Evolutionary conservation across 2,329 filamentous ascomycete genomes (phyloP).

Genomic region (Zymoseptoria brevis): DNA sequence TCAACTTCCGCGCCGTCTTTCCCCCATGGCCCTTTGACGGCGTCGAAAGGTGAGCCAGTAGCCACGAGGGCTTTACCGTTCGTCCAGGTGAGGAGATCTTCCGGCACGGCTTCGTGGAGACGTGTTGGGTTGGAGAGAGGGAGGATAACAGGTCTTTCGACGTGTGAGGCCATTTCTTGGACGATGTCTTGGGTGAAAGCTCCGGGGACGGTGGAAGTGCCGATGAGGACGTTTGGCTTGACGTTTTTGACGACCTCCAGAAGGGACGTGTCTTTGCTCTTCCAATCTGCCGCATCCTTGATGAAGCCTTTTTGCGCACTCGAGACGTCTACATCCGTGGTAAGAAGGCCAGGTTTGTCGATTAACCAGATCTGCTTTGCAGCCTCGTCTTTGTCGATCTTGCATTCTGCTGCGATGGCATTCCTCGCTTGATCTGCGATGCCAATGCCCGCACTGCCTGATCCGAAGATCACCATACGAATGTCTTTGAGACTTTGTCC

Average conservation of each 20-base stretch:
- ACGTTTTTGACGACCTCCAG: constrained; percentile 60
- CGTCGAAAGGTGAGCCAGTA: constrained; percentile 73
- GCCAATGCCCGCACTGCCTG: constrained; percentile 73
- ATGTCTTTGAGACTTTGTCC: constrained; percentile 59
- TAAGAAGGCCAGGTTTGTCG: constrained; percentile 70
- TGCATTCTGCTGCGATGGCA: constrained; percentile 62
- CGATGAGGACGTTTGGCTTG: constrained; percentile 73
- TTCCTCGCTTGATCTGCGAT: constrained; percentile 80
- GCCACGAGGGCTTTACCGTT: constrained; percentile 69
- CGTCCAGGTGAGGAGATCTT: constrained; percentile 71
- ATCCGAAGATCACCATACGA: constrained; percentile 67
- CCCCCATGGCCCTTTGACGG: constrained; percentile 45
- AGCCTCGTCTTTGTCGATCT: constrained; percentile 59
- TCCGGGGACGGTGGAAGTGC: constrained; percentile 70
- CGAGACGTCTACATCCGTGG: constrained; percentile 55
- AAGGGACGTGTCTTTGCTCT: constrained; percentile 50
- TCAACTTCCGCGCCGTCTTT: constrained; percentile 48
- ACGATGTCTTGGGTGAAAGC: constrained; percentile 70
- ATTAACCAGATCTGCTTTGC: constrained; percentile 67
- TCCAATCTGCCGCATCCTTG: constrained; percentile 57
- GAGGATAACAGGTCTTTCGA: constrained; percentile 74
- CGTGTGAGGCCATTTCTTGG: constrained; percentile 65
- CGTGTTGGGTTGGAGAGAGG: constrained; percentile 79
- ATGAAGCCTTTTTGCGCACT: constrained; percentile 61
- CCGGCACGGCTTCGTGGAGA: constrained; percentile 72